Evolutionary conservation across 139 green algal species (phyloP).

Genomic region (Tetradesmus lagerheimii): DNA sequence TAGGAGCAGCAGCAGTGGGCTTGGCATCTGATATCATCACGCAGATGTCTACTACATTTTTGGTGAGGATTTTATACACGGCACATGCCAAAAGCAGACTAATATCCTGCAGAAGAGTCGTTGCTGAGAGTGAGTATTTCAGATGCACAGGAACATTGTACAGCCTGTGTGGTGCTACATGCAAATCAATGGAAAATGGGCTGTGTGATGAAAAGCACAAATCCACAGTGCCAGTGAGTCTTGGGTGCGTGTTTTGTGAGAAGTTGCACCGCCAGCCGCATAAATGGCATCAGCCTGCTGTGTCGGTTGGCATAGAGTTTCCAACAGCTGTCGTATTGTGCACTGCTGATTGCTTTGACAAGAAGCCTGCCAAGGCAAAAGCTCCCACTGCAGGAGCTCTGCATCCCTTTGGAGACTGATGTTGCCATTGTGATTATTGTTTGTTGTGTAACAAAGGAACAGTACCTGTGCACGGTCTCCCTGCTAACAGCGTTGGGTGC

Average conservation of each 20-base stretch:
- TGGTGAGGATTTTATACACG: background rate
- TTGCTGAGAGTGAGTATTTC: background rate
- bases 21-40: background rate
- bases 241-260: no score
- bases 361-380: background rate
- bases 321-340: background rate
- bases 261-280: background rate
- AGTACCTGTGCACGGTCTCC: no score
- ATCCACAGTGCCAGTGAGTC: background rate
- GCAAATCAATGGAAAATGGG: background rate
- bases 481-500: no score
- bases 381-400: no score
- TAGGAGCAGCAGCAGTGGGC: background rate
- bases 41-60: background rate
- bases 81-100: background rate
- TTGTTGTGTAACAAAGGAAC: no score
- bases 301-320: background rate
- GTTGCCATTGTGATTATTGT: background rate
- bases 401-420: background rate
- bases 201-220: background rate
- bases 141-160: background rate
- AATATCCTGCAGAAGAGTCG: background rate
- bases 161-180: background rate
- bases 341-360: background rate
- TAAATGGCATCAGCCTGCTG: background rate